A percentile compares a stretch with the other conserved stretches of the same genome.
Evolutionary conservation across 176 grass and related monocot genomes (phyloP).

Genomic region (Triticum dicoccoides): DNA sequence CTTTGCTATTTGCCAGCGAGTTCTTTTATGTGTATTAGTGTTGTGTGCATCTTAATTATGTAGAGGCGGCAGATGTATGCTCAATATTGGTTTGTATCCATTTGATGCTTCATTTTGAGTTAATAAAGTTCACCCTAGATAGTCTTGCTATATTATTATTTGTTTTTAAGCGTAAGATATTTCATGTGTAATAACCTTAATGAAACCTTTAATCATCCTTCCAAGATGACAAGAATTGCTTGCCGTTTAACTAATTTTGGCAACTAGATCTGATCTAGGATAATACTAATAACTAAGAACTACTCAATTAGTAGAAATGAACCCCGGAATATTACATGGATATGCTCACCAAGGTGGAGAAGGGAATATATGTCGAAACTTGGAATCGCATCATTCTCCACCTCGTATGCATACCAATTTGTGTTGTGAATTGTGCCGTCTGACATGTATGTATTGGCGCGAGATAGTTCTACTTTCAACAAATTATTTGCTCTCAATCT

Average conservation of each 20-base stretch:
- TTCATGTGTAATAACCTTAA: not conserved
- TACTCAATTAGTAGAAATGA: not conserved
- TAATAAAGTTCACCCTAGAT: no score
- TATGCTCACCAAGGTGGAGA: constrained; percentile 19
- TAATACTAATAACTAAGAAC: not conserved
- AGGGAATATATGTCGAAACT: constrained; percentile 5
- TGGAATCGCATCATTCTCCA: not conserved
- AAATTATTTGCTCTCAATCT: no score
- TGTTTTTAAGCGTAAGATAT: not conserved
- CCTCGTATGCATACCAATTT: not conserved
- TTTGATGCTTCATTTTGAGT: no score
- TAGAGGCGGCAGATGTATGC: no score
- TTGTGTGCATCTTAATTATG: no score
- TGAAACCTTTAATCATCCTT: no score
- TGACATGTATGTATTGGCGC: not conserved
- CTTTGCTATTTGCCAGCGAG: no score
- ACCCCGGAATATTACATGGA: not conserved
- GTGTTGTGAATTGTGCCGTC: not conserved
- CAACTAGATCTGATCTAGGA: not conserved
- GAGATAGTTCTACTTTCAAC: not conserved
- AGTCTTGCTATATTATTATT: not conserved
- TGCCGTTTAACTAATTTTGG: not conserved
- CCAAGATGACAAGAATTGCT: not conserved
- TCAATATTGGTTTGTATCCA: no score
- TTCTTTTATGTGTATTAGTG: no score